These are phyloP conservation scores for Synura sp. DNA, from an alignment of 352 stramenopile species.

Conservation along the genomic window DNA sequence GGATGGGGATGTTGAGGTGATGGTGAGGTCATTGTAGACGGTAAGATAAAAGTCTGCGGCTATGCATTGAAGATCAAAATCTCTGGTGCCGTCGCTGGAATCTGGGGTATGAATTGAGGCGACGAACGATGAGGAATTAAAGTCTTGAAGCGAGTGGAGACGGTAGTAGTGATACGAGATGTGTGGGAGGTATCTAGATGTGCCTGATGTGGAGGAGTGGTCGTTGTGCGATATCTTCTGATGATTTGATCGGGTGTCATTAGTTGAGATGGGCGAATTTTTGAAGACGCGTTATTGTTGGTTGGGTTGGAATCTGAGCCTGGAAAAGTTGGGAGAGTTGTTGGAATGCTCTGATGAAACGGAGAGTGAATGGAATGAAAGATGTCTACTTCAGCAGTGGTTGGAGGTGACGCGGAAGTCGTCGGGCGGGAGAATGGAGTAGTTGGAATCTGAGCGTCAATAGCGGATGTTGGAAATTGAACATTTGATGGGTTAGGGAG, in stretches of 20 bases:
- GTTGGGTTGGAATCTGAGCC: not conserved
- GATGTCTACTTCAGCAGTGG: slow-evolving; percentile 12
- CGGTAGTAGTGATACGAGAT: not conserved
- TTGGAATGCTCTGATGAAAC: not conserved
- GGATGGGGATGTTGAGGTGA: not conserved
- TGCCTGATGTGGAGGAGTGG: no score
- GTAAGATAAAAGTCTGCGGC: slow-evolving; percentile 23
- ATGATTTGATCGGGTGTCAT: slow-evolving; percentile 8
- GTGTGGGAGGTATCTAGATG: not conserved
- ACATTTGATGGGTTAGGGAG: not conserved
- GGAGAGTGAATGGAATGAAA: not conserved
- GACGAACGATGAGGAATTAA: slow-evolving; percentile 15
- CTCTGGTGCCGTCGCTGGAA: not conserved
- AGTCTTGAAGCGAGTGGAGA: not conserved
- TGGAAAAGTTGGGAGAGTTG: not conserved
- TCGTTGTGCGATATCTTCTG: not conserved
- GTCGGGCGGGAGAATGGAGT: slow-evolving; percentile 18
- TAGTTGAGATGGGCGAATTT: not conserved
- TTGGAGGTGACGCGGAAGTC: not conserved
- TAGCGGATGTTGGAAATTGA: slow-evolving; percentile 6
- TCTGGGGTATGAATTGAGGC: slow-evolving; percentile 1
- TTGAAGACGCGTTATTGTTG: no score
- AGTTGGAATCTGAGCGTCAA: slow-evolving; percentile 3
- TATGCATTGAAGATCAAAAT: slow-evolving; percentile 14
- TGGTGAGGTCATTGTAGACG: not conserved